phyloP scores from a whole-genome alignment of 768 basidiomycete genomes.

The Porpolomopsis calyptriformis region DNA sequence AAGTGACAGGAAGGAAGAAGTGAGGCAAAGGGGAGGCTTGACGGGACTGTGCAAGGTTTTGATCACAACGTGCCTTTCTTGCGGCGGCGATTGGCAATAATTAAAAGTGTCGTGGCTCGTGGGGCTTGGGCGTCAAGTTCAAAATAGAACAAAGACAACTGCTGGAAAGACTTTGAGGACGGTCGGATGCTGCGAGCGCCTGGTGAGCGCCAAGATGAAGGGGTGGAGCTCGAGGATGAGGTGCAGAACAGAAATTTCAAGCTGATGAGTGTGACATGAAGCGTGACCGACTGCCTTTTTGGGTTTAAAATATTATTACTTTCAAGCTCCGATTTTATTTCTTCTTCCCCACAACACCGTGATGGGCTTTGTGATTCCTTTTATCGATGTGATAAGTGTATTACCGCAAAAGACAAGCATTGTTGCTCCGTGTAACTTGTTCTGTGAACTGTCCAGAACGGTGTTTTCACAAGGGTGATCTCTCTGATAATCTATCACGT shows the following conservation, averaged over 20 bases:
- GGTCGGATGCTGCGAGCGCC: background rate
- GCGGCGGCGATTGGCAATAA: constrained; percentile 39
- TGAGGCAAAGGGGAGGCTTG: constrained; percentile 51
- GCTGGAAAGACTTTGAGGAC: background rate
- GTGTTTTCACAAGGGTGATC: too few relatives aligned
- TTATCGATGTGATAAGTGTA: too few relatives aligned
- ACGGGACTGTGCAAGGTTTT: constrained; percentile 47
- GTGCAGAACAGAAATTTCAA: background rate
- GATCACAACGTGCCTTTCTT: constrained; percentile 71
- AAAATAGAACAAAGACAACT: background rate
- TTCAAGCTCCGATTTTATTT: too few relatives aligned
- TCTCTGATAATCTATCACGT: too few relatives aligned
- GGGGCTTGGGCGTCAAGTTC: background rate
- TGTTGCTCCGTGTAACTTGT: too few relatives aligned
- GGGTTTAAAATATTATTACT: too few relatives aligned
- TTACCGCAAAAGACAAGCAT: too few relatives aligned
- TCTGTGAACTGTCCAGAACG: too few relatives aligned
- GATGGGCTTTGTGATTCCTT: too few relatives aligned
- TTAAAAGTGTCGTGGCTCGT: constrained; percentile 15
- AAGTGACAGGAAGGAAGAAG: constrained; percentile 39
- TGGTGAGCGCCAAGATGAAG: background rate
- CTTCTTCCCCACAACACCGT: too few relatives aligned
- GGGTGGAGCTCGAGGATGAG: background rate
- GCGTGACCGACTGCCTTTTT: background rate
- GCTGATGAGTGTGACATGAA: background rate